Conservation (phyloP, 2,329 filamentous ascomycete genomes). For the Microcera coccophila region DNA sequence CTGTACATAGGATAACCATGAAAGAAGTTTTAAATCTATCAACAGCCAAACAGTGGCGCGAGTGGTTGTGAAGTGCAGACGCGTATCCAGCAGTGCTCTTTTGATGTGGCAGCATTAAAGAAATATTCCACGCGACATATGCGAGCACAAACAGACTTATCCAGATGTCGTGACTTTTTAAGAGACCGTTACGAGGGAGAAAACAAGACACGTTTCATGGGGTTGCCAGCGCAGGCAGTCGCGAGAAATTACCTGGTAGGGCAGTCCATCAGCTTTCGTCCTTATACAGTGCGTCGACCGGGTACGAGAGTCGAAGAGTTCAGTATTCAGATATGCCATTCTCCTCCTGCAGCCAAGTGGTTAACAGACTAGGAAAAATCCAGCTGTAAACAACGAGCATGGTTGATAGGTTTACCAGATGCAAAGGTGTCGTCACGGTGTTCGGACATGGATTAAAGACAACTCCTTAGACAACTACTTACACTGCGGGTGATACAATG, state of each 20-base stretch:
- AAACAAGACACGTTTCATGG: too few species aligned
- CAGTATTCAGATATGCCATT: slow-evolving; percentile 28
- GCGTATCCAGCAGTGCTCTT: too few species aligned
- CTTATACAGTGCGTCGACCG: neutral
- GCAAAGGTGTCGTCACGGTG: slow-evolving; percentile 35
- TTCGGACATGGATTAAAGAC: neutral
- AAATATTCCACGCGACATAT: too few species aligned
- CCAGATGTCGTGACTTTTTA: too few species aligned
- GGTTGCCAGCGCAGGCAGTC: neutral
- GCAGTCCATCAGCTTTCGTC: slow-evolving; percentile 14
- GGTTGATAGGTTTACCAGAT: slow-evolving; percentile 43
- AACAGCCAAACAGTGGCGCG: too few species aligned
- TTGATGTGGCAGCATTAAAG: too few species aligned
- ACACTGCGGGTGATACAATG: neutral
- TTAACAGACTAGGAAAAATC: slow-evolving; percentile 16
- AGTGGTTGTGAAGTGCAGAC: too few species aligned
- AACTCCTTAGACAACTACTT: too few species aligned
- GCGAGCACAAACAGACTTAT: too few species aligned
- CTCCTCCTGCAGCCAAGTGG: slow-evolving; percentile 24
- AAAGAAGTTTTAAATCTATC: too few species aligned
- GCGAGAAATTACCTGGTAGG: slow-evolving; percentile 1
- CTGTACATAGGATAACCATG: too few species aligned
- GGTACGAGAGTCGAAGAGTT: neutral
- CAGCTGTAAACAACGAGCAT: slow-evolving; percentile 27
- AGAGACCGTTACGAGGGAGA: too few species aligned